Conservation (phyloP, 768 basidiomycete species). For the Tylopilus plumbeoviolaceoides region DNA sequence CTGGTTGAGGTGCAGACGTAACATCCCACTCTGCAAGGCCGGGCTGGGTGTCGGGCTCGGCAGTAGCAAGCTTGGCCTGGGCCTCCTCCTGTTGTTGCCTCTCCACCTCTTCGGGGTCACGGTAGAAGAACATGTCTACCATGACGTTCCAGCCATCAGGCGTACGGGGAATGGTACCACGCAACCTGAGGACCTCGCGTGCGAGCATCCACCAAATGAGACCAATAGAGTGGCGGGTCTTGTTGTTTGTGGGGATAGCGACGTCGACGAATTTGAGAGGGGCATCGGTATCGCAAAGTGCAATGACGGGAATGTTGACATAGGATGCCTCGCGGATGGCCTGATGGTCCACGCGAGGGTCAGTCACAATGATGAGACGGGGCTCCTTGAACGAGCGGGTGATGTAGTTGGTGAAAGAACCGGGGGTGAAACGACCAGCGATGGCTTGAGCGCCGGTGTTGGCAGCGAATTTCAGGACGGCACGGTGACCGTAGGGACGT, state of each 20-base stretch:
- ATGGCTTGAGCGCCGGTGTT: conserved; percentile 99
- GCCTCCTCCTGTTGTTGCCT: conserved; percentile 95
- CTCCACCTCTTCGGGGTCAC: conserved; percentile 99
- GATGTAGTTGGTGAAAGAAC: conserved; percentile 99
- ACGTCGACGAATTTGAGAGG: conserved; percentile 97
- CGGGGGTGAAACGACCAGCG: conserved; percentile 98
- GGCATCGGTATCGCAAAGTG: conserved; percentile 97
- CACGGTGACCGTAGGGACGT: conserved; percentile 98
- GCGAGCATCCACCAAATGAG: conserved; percentile 97
- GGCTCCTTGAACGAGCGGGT: conserved; percentile 99
- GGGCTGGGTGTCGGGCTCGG: conserved; percentile 53
- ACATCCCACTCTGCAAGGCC: conserved; percentile 71
- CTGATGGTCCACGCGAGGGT: conserved; percentile 99
- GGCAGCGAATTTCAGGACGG: conserved; percentile 96
- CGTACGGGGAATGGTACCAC: conserved; percentile 89
- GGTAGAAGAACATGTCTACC: conserved; percentile 99
- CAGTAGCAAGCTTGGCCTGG: conserved; percentile 67
- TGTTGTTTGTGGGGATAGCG: conserved; percentile 99
- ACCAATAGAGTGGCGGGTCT: conserved; percentile 95
- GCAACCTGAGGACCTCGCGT: conserved; percentile 93
- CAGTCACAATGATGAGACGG: conserved; percentile 95
- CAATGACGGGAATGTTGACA: conserved; percentile 99
- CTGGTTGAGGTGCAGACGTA: conserved; percentile 60
- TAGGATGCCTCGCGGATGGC: conserved; percentile 99
- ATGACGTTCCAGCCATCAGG: conserved; percentile 96